Percentiles rank a stretch among this genome's conserved stretches.
Evolutionary conservation across 2,329 filamentous ascomycete genomes (phyloP).

Genomic region (Epichloe bromicola): DNA sequence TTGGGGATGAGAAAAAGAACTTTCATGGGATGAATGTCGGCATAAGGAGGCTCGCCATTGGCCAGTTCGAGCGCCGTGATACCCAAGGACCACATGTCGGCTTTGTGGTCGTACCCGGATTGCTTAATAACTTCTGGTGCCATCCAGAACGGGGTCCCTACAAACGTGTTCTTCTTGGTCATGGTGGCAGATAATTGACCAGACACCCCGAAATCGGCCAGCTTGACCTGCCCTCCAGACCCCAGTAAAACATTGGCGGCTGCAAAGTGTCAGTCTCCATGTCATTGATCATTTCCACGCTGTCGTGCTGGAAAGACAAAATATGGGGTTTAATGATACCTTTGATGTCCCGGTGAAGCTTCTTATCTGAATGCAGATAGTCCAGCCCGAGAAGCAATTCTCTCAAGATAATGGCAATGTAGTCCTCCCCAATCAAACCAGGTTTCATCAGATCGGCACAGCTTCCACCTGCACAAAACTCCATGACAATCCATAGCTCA

Average conservation of each 20-base stretch:
- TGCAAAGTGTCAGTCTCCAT: constrained; percentile 19
- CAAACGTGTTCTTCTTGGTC: constrained; percentile 99
- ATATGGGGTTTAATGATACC: constrained; percentile 32
- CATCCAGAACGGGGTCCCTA: constrained; percentile 99
- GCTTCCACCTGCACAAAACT: constrained; percentile 93
- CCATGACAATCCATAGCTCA: constrained; percentile 99
- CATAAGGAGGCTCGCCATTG: constrained; percentile 84
- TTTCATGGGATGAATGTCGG: constrained; percentile 97
- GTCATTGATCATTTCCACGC: neutral
- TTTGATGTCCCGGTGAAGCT: constrained; percentile 93
- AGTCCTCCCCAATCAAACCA: constrained; percentile 80
- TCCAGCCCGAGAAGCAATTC: constrained; percentile 83
- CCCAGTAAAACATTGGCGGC: constrained; percentile 87
- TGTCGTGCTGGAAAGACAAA: neutral
- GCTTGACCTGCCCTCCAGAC: constrained; percentile 86
- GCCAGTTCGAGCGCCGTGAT: constrained; percentile 90
- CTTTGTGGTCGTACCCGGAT: constrained; percentile 94
- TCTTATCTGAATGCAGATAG: constrained; percentile 90
- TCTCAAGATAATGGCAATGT: constrained; percentile 88
- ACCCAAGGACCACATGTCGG: constrained; percentile 93
- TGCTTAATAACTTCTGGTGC: constrained; percentile 98
- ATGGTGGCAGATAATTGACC: constrained; percentile 94
- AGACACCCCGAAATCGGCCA: constrained; percentile 94
- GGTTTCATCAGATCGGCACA: constrained; percentile 95
- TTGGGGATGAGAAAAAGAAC: constrained; percentile 94